These are phyloP conservation scores for Talaromyces atroroseus DNA, from an alignment of 2,329 filamentous ascomycete species.

Conservation along the genomic window DNA sequence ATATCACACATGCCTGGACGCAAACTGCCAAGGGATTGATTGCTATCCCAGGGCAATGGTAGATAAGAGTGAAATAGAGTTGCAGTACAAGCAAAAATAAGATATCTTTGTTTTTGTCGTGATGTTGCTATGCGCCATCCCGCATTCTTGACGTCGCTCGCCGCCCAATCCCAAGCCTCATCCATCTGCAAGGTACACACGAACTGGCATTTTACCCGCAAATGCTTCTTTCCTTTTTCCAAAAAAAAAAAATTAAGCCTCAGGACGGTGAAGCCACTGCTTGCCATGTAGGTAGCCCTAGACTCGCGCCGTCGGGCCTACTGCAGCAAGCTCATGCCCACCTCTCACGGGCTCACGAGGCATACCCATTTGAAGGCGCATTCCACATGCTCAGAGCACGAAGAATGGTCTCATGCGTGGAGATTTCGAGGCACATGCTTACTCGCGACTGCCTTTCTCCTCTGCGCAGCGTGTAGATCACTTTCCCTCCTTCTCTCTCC, in stretches of 20 bases:
- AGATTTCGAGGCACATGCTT: not conserved
- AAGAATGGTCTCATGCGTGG: not conserved
- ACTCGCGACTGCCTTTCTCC: not conserved
- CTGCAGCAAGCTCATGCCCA: not conserved
- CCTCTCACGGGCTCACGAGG: not conserved
- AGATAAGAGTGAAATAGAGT: not conserved
- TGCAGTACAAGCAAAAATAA: not conserved
- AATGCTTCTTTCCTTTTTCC: not conserved
- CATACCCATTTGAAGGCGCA: not conserved
- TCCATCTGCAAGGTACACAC: not conserved
- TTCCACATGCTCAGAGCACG: not conserved
- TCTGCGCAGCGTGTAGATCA: not conserved
- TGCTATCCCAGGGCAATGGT: not conserved
- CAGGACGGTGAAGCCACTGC: not conserved
- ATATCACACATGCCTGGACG: not conserved
- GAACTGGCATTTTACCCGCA: not conserved
- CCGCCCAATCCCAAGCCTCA: not conserved
- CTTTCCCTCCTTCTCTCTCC: not conserved
- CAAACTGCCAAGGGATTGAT: not conserved
- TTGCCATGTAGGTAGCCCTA: not conserved
- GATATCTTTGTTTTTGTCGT: not conserved
- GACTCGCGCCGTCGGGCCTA: not conserved
- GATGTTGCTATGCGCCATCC: not conserved
- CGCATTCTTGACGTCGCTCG: not conserved
- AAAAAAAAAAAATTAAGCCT: not conserved